Evolutionary conservation across 2,329 filamentous ascomycete genomes (phyloP).

Genomic region (Cytospora leucostoma): DNA sequence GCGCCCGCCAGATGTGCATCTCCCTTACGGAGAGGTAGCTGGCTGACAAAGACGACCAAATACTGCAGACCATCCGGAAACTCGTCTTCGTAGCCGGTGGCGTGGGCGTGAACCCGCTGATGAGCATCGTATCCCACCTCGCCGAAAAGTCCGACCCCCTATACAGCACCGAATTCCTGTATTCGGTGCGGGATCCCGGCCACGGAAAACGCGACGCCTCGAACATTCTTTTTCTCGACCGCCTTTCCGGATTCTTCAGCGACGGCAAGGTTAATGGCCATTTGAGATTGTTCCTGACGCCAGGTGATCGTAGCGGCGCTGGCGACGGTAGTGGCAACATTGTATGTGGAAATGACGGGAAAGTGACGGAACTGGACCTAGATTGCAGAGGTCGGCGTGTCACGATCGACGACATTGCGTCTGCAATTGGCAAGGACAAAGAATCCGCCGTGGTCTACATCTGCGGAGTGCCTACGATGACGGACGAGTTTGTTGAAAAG

Average conservation of each 20-base stretch:
- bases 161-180: constrained; percentile 61
- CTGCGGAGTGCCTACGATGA: constrained; percentile 70
- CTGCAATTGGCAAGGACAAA: constrained; percentile 42
- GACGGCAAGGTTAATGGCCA: constrained; percentile 41
- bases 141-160: constrained; percentile 40
- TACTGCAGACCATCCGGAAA: constrained; percentile 39
- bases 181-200: constrained; percentile 51
- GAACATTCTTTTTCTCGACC: constrained; percentile 54
- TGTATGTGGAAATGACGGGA: constrained; percentile 14
- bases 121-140: constrained; percentile 70
- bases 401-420: constrained; percentile 43
- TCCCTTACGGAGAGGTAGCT: neutral
- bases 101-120: constrained; percentile 78
- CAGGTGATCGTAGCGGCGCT: constrained; percentile 32
- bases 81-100: constrained; percentile 79
- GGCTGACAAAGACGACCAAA: neutral
- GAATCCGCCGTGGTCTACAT: constrained; percentile 60
- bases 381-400: constrained; percentile 45
- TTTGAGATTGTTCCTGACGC: constrained; percentile 52
- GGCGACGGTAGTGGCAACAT: constrained; percentile 16
- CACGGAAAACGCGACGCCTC: constrained; percentile 32
- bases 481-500: constrained; percentile 61
- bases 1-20: neutral
- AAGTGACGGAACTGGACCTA: constrained; percentile 32
- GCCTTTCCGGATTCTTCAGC: constrained; percentile 47